Conservation (phyloP, 73 alveolate species). For the Paramecium pentaurelia region DNA sequence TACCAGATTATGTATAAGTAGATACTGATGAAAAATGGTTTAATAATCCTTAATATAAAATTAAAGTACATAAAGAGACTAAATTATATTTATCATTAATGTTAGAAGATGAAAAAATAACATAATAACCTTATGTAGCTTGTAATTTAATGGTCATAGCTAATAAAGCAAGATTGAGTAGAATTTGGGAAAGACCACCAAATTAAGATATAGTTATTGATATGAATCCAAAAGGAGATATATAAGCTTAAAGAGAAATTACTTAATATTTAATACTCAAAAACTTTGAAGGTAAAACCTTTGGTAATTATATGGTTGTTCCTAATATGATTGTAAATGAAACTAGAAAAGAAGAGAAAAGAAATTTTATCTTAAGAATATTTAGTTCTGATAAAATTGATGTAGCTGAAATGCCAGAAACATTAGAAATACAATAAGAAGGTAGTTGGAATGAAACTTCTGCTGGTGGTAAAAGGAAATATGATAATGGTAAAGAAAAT, state of each 20-base stretch:
- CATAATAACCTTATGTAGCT: slow-evolving; percentile 89
- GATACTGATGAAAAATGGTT: slow-evolving; percentile 99
- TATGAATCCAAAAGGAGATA: slow-evolving; percentile 52
- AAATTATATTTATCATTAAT: slow-evolving; percentile 90
- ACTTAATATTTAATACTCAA: slow-evolving; percentile 67
- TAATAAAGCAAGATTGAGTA: slow-evolving; percentile 86
- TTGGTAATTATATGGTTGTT: slow-evolving; percentile 76
- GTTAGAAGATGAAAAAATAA: slow-evolving; percentile 97
- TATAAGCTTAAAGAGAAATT: slow-evolving; percentile 84
- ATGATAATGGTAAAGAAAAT: slow-evolving; percentile 74
- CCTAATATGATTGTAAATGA: slow-evolving; percentile 63
- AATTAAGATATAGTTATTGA: slow-evolving; percentile 55
- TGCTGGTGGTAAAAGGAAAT: slow-evolving; percentile 84
- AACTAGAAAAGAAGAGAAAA: slow-evolving; percentile 56
- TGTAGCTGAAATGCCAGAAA: slow-evolving; percentile 78
- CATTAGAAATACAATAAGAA: slow-evolving; percentile 70
- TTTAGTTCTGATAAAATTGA: slow-evolving; percentile 74
- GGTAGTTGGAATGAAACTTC: slow-evolving; percentile 83
- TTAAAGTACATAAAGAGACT: slow-evolving; percentile 91
- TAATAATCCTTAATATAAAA: slow-evolving; percentile 94
- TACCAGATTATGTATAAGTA: slow-evolving; percentile 71
- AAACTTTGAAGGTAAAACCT: slow-evolving; percentile 80
- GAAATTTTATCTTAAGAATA: slow-evolving; percentile 69
- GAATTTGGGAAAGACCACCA: slow-evolving; percentile 94
- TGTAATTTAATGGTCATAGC: slow-evolving; percentile 91